Base-by-base conservation (phyloP, 2,329 filamentous ascomycete genomes). In the Cladosporium sp. region DNA sequence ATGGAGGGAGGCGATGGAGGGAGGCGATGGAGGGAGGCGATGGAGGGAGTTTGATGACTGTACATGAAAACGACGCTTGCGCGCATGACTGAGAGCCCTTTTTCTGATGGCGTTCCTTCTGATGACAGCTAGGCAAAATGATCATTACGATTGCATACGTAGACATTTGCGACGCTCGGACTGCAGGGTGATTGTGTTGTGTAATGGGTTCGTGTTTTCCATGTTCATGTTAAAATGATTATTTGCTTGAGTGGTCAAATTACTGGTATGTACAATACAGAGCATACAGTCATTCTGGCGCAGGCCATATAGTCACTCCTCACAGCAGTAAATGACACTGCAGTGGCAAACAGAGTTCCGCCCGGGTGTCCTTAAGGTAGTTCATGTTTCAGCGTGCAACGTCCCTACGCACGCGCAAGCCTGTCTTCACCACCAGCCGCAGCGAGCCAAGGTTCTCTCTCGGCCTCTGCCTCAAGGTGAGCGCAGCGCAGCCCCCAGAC, bases 61-160 rank as follows among this genome's bases (percentile, higher is more conserved):
- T 58, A 58, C n/a, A 56, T 64, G 64, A 54, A 30, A 46, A 32
- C 36, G 13, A 14, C n/a, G 61, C 26, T 58, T 57, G 51, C 46
- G 63, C 48, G 61, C 36, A 39, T 57, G 51, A 23, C 13, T 54
- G 48, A 34, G 25, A 43, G 28, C n/a, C 8, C 16, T 56, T 28
- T 51, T 30, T 21, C 28, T 39, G 30, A 62, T 57, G 30, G 23
- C 7, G 21, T 57, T 16, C 30, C n/a, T 13, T 43, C 10, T 8
- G n/a, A 13, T 30, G 26, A 54, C 10, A 54, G 51, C 51, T 11
- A 28, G 26, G 51, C 26, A 54, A 21, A 54, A 54, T 54, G 51
- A 54, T 54, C 25, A n/a, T 18, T 32, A 54, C 51, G 51, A 54
- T 32, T 54, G 51, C 51, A 54, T 54, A 54, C 51, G 51, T 54